These are phyloP conservation scores for Yamadazyma spencermartinsiae DNA, from an alignment of 1,139 yeast species.

Conservation along the genomic window DNA sequence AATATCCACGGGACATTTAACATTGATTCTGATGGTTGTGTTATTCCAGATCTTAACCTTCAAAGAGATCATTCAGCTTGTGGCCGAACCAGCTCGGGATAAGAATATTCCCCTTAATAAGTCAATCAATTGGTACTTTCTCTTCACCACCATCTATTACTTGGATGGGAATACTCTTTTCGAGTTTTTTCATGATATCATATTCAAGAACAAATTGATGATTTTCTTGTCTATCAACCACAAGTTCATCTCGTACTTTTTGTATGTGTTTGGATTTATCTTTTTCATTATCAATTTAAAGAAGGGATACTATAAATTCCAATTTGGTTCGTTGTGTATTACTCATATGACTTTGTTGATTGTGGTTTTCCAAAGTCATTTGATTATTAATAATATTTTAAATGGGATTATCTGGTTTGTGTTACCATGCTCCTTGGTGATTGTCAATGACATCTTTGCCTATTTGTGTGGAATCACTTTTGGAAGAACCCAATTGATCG, in stretches of 20 bases:
- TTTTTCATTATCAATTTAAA: constrained; percentile 87
- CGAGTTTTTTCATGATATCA: constrained; percentile 50
- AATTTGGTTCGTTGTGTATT: constrained; percentile 89
- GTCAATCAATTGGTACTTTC: constrained; percentile 86
- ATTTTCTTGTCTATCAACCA: constrained; percentile 62
- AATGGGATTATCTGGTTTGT: constrained; percentile 94
- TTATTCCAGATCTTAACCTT: constrained; percentile 79
- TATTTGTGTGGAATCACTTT: constrained; percentile 96
- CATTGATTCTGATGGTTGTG: constrained; percentile 71
- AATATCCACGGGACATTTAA: constrained; percentile 84
- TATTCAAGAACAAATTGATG: constrained; percentile 45
- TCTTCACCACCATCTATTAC: constrained; percentile 80
- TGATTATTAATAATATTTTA: constrained; percentile 85
- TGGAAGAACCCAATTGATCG: constrained; percentile 90
- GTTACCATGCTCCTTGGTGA: constrained; percentile 87
- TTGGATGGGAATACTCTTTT: constrained; percentile 85
- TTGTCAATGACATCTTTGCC: constrained; percentile 94
- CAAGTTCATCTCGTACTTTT: constrained; percentile 76
- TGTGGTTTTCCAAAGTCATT: constrained; percentile 92
- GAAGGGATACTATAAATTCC: constrained; percentile 87
- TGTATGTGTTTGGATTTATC: constrained; percentile 86
- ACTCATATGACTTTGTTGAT: constrained; percentile 92
- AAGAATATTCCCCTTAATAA: constrained; percentile 81
- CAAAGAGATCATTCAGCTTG: constrained; percentile 87
- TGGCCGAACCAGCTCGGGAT: constrained; percentile 80